Conservation (phyloP, 495 filamentous ascomycete species). For the Durotheca rogersii region DNA sequence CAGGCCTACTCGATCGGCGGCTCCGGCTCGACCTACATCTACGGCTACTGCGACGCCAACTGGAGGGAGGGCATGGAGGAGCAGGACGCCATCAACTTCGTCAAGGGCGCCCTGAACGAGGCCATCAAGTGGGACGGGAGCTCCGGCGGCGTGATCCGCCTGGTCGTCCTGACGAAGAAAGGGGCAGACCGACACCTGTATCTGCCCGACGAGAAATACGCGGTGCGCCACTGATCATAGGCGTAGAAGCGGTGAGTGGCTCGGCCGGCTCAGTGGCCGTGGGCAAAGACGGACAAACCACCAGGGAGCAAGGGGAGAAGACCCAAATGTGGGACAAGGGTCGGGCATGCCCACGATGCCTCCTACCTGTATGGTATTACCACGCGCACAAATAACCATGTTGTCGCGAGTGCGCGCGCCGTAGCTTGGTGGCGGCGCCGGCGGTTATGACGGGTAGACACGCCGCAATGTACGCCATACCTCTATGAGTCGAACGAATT, state of each 20-base stretch:
- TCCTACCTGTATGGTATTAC: conserved; percentile 34
- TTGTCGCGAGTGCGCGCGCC: conserved; percentile 12
- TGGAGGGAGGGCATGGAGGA: conserved; percentile 97
- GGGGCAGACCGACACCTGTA: conserved; percentile 90
- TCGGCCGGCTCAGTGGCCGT: no score
- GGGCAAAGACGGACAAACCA: not conserved
- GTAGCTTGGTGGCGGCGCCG: conserved; percentile 3
- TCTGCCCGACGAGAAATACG: conserved; percentile 83
- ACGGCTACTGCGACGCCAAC: conserved; percentile 95
- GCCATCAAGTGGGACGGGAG: conserved; percentile 98
- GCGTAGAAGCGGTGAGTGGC: no score
- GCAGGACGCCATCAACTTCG: conserved; percentile 86
- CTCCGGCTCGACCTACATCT: conserved; percentile 98
- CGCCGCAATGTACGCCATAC: no score
- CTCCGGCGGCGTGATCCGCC: conserved; percentile 94
- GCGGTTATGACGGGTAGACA: no score
- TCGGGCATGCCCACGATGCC: conserved; percentile 20
- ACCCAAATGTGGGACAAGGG: conserved; percentile 17
- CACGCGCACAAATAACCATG: no score
- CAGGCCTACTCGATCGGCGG: conserved; percentile 94
- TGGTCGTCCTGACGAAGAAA: conserved; percentile 88
- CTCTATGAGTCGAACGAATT: no score
- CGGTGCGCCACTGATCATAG: conserved; percentile 49
- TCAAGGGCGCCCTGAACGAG: conserved; percentile 84
- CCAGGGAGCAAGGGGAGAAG: not conserved